These are phyloP conservation scores for Rhodotorula sp. DNA, from an alignment of 1,284 basidiomycete genomes.

Conservation along the genomic window DNA sequence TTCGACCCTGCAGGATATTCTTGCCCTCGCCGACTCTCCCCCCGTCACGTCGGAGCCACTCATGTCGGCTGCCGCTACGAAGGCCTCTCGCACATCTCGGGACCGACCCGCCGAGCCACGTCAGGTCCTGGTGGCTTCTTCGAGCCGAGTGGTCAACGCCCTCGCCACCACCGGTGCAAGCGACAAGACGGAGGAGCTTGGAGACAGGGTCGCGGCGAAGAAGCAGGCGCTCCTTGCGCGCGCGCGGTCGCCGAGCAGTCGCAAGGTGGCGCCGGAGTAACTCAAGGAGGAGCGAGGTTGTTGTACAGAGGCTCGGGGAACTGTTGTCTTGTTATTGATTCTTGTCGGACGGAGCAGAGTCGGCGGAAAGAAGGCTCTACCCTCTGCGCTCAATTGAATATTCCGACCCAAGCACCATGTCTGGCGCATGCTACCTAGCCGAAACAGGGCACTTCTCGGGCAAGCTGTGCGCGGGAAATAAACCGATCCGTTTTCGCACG, in stretches of 20 bases:
- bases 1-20: constrained; percentile 3
- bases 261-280: too few relatives aligned
- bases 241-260: neutral
- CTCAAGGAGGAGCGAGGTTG: too few relatives aligned
- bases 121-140: neutral
- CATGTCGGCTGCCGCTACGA: neutral
- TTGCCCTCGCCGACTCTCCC: constrained; percentile 21
- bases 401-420: too few relatives aligned
- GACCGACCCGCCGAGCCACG: neutral
- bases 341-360: too few relatives aligned
- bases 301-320: too few relatives aligned
- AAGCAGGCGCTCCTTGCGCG: constrained; percentile 11
- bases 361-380: too few relatives aligned
- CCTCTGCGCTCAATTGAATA: too few relatives aligned
- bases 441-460: too few relatives aligned
- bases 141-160: neutral
- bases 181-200: neutral
- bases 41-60: neutral
- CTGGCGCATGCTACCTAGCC: too few relatives aligned
- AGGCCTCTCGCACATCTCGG: neutral
- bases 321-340: too few relatives aligned
- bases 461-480: too few relatives aligned
- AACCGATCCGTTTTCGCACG: too few relatives aligned
- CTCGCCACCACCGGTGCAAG: neutral
- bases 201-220: constrained; percentile 10